phyloP scores from a whole-genome alignment of 2,329 filamentous ascomycete species.

The Magnaporthiopsis rhizophila region DNA sequence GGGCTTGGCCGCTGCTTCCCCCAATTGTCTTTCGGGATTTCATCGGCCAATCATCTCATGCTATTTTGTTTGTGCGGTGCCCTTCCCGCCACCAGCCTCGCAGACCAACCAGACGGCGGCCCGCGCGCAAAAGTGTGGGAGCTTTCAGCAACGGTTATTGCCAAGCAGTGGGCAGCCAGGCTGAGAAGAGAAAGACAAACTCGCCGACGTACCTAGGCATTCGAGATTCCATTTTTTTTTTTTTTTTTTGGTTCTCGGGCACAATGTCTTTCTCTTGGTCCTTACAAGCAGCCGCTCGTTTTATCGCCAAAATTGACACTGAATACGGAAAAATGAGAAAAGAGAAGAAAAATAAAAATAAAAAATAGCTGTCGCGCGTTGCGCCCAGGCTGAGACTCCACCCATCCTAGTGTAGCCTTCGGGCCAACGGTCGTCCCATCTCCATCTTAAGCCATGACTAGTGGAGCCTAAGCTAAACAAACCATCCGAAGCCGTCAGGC shows the following conservation, averaged over 20 bases:
- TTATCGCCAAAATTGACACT: too few relatives aligned
- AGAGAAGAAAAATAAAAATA: not conserved
- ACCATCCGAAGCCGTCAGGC: not conserved
- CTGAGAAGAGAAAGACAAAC: too few relatives aligned
- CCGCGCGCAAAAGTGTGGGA: not conserved
- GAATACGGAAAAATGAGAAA: too few relatives aligned
- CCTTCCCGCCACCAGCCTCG: not conserved
- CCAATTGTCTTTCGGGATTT: conserved; percentile 4
- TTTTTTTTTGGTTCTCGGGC: not conserved
- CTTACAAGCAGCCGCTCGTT: not conserved
- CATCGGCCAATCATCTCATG: not conserved
- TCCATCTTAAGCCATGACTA: not conserved
- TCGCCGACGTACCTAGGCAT: not conserved
- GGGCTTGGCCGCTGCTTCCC: conserved; percentile 1
- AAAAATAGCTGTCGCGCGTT: not conserved
- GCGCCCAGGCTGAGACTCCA: not conserved
- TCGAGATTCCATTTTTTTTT: not conserved
- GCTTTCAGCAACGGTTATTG: not conserved
- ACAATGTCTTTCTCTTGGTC: not conserved
- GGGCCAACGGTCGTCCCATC: not conserved
- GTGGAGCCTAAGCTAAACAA: not conserved
- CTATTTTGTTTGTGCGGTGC: not conserved
- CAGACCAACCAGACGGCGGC: not conserved
- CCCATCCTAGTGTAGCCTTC: not conserved
- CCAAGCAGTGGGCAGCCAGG: not conserved